Evolutionary conservation across 2,329 filamentous ascomycete species (phyloP).

Genomic region (Hypoxylon sp.): DNA sequence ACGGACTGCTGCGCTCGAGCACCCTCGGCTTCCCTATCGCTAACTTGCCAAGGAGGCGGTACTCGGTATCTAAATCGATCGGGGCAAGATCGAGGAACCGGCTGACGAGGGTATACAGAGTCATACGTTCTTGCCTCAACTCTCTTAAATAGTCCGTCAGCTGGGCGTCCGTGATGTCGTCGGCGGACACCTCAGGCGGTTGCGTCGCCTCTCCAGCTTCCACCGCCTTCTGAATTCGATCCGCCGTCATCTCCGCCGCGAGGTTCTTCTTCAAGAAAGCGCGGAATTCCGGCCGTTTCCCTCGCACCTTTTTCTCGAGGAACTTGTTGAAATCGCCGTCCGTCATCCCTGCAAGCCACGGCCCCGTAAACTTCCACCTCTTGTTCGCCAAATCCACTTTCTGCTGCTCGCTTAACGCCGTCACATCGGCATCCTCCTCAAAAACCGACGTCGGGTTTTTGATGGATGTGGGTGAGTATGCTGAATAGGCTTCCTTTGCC

Average conservation of each 20-base stretch:
- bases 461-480: constrained; percentile 40
- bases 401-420: constrained; percentile 57
- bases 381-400: constrained; percentile 59
- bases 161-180: constrained; percentile 65
- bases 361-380: constrained; percentile 77
- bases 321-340: constrained; percentile 73
- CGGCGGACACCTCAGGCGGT: constrained; percentile 52
- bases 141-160: constrained; percentile 67
- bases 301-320: constrained; percentile 67
- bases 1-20: constrained; percentile 58
- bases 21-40: constrained; percentile 46
- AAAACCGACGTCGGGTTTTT: constrained; percentile 68
- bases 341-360: constrained; percentile 75
- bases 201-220: constrained; percentile 51
- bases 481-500: constrained; percentile 23
- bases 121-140: constrained; percentile 66
- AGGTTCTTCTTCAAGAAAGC: constrained; percentile 65
- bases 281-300: constrained; percentile 68
- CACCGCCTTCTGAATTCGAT: constrained; percentile 57
- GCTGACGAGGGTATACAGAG: constrained; percentile 69
- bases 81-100: constrained; percentile 75
- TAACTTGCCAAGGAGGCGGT: constrained; percentile 50
- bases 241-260: constrained; percentile 62
- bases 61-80: constrained; percentile 54
- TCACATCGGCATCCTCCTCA: constrained; percentile 70